Base-by-base conservation (phyloP, 306 rosid genomes). In the Acacia crassicarpa region DNA sequence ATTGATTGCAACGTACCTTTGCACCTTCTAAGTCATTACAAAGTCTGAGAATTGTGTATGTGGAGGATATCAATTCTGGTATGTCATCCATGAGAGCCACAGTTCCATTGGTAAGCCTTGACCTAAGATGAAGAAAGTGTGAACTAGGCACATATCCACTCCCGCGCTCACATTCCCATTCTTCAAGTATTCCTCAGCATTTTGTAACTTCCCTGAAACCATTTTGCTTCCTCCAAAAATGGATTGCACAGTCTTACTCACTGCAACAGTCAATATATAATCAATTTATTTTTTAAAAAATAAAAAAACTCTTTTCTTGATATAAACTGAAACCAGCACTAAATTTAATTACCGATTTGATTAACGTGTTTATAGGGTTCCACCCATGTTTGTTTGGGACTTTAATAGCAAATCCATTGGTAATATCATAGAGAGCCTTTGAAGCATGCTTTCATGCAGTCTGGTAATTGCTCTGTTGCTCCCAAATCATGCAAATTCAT, bases 171-270 rank as follows among this genome's bases (percentile, higher is more conserved):
- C 58, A 16, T 72, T 11, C 25, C 68, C 84, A 75, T 80, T 87
- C 40, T 75, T 71, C 78, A 87, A 75, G 53, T 87, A 89, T 22
- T 83, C 81, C 35, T 83, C 80, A 2, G 67, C 41, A 38, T 78
- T 81, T 66, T 84, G 89, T n/a, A 80, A 53, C 38, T 83, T 41
- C 23, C 85, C 87, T 4, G 48, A 67, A 87, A 56, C 89, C 90
- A 86, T 33, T 56, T 45, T 53, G 90, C 83, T 69, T 87, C 92
- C 46, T 68, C 27, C 2, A 86, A 40, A 68, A 85, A 86, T 3
- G 92, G 81, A 17, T 85, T 78, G 83, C 77, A 82, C 35, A 87
- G 59, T 59, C 23, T 85, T 43, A 43, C 77, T 90, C 90, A 83
- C 90, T 83, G 19, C 53, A 48, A 12, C 19, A 30, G n/a, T n/a